Conservation (phyloP, 2,329 filamentous ascomycete species). For the Colletotrichum acutatum region DNA sequence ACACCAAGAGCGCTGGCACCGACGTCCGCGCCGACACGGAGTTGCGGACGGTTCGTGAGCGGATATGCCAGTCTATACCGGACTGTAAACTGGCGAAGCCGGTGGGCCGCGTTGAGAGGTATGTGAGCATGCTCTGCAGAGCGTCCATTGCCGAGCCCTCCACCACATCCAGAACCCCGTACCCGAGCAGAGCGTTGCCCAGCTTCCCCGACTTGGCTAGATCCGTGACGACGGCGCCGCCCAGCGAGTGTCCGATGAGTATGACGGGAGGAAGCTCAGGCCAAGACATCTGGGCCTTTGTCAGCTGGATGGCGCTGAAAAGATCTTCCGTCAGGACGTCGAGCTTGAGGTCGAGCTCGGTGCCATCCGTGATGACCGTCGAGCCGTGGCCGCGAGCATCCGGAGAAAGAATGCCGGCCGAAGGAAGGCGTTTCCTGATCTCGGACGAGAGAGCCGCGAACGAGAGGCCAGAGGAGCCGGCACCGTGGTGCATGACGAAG, state of each 20-base stretch:
- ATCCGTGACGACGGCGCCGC: constrained; percentile 90
- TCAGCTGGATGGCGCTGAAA: constrained; percentile 73
- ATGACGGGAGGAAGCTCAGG: constrained; percentile 76
- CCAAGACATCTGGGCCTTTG: constrained; percentile 79
- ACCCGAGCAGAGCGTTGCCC: constrained; percentile 79
- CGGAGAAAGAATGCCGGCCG: constrained; percentile 84
- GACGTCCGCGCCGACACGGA: constrained; percentile 84
- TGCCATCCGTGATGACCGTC: constrained; percentile 61
- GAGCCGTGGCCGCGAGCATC: constrained; percentile 90
- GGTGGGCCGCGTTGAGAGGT: constrained; percentile 82
- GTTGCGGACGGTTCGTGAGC: constrained; percentile 88
- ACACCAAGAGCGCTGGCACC: constrained; percentile 80
- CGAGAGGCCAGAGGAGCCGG: constrained; percentile 86
- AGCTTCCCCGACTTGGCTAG: constrained; percentile 76
- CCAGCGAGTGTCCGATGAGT: constrained; percentile 91
- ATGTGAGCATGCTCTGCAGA: constrained; percentile 91
- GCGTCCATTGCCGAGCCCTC: constrained; percentile 97
- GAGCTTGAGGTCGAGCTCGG: constrained; percentile 74
- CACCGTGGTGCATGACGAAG: constrained; percentile 95
- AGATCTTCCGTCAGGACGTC: constrained; percentile 80
- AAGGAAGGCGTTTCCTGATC: constrained; percentile 79
- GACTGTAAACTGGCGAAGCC: constrained; percentile 81
- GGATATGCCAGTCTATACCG: constrained; percentile 93
- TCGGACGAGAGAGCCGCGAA: constrained; percentile 86
- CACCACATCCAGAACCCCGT: constrained; percentile 92